phyloP scores from a whole-genome alignment of 495 filamentous ascomycete species.

The Penicillium subrubescens region DNA sequence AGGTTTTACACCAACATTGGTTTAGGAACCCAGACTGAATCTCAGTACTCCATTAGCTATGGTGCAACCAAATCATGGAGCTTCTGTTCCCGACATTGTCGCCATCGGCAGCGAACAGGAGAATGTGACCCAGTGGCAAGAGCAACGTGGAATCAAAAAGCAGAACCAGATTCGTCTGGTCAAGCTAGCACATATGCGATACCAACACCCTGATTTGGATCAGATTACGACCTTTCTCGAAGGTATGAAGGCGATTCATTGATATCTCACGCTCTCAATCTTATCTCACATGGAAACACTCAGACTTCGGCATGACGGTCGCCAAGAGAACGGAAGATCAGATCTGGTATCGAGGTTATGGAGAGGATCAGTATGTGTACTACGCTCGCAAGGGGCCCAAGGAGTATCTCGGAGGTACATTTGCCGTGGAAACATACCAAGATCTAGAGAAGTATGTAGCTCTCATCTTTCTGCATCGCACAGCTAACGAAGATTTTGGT shows the following conservation, averaged over 20 bases:
- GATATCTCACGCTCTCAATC: background rate
- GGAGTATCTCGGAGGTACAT: constrained; percentile 57
- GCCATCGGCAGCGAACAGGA: constrained; percentile 38
- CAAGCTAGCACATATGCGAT: constrained; percentile 50
- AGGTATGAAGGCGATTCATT: background rate
- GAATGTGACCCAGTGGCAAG: constrained; percentile 35
- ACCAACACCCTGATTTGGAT: constrained; percentile 50
- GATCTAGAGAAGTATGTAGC: constrained; percentile 47
- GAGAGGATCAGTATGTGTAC: constrained; percentile 60
- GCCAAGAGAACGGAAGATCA: constrained; percentile 45
- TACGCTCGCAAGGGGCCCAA: constrained; percentile 50
- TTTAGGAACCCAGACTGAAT: background rate
- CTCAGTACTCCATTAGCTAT: background rate
- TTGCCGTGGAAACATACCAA: constrained; percentile 56
- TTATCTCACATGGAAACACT: background rate
- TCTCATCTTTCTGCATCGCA: background rate
- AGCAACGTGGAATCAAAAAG: constrained; percentile 35
- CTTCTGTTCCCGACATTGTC: constrained; percentile 38
- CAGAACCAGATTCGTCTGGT: constrained; percentile 42
- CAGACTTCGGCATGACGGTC: constrained; percentile 60
- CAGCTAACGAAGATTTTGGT: background rate
- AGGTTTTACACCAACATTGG: background rate
- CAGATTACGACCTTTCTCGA: constrained; percentile 45
- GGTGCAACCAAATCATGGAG: constrained; percentile 35
- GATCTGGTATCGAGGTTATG: constrained; percentile 62